These are phyloP conservation scores for Trichoderma simmonsii DNA, from an alignment of 2,329 filamentous ascomycete genomes.

Conservation along the genomic window DNA sequence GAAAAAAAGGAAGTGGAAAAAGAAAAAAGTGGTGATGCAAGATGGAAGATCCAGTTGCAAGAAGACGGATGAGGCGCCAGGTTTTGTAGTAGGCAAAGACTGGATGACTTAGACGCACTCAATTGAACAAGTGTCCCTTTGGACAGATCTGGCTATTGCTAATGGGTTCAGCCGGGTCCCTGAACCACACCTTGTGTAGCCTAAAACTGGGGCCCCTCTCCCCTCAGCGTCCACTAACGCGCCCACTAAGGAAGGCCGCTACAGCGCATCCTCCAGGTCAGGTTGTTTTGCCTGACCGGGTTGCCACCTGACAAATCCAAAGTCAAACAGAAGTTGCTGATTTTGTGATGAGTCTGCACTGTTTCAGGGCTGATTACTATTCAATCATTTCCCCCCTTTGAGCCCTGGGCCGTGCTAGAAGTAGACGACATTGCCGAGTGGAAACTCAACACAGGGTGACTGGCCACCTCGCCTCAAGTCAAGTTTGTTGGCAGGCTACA, in stretches of 20 bases:
- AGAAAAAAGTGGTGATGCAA: conserved; percentile 18
- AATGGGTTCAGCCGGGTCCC: neutral
- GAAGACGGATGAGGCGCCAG: conserved; percentile 28
- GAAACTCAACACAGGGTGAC: neutral
- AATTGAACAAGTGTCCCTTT: conserved; percentile 48
- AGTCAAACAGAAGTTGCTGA: neutral
- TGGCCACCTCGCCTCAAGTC: conserved; percentile 2
- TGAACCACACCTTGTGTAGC: conserved; percentile 14
- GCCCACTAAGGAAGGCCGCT: conserved; percentile 5
- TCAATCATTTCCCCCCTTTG: neutral
- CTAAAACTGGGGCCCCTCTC: conserved; percentile 13
- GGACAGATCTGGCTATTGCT: conserved; percentile 20
- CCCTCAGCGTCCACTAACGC: conserved; percentile 11
- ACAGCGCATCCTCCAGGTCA: neutral
- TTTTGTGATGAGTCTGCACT: neutral
- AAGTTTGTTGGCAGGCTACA: neutral
- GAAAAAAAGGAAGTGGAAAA: neutral
- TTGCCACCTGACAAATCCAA: conserved; percentile 17
- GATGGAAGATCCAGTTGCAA: conserved; percentile 22
- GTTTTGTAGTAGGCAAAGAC: conserved; percentile 34
- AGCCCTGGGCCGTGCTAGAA: neutral
- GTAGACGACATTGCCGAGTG: neutral
- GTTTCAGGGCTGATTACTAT: neutral
- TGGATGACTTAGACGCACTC: conserved; percentile 24
- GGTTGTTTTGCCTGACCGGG: neutral